Conservation (phyloP, 1,284 basidiomycete genomes). For the Microstroma glucosiphilum region DNA sequence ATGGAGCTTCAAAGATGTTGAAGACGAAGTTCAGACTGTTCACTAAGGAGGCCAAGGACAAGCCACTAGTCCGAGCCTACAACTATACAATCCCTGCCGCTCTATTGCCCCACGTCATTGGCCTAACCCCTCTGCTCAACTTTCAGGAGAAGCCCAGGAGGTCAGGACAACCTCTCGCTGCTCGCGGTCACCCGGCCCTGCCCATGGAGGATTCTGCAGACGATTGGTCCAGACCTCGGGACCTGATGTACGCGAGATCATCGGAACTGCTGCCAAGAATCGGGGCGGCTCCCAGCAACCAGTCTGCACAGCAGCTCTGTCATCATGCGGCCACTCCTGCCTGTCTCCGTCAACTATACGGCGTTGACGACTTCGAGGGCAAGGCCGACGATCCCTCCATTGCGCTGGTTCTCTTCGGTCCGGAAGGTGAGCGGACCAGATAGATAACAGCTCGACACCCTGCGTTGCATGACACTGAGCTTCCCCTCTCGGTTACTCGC, state of each 20-base stretch:
- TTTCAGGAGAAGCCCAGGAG: background rate
- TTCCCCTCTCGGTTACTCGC: conserved; percentile 54
- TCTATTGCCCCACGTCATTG: background rate
- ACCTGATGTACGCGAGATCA: background rate
- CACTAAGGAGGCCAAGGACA: no score
- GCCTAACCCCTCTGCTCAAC: background rate
- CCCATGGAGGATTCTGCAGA: background rate
- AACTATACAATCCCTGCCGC: conserved; percentile 44
- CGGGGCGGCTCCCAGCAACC: no score
- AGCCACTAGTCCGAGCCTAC: conserved; percentile 41
- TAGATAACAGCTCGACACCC: conserved; percentile 58
- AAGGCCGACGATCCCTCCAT: conserved; percentile 20
- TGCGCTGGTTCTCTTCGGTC: conserved; percentile 45
- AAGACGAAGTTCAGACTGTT: no score
- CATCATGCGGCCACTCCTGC: conserved; percentile 18
- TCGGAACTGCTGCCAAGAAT: background rate
- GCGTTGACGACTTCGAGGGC: conserved; percentile 30
- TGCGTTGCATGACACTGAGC: conserved; percentile 56
- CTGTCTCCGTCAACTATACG: conserved; percentile 40
- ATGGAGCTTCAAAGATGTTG: no score
- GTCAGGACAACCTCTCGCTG: background rate
- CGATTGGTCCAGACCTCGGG: background rate
- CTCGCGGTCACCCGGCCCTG: background rate
- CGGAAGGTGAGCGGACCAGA: conserved; percentile 56
- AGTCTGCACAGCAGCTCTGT: no score